Base-by-base conservation (phyloP, 495 filamentous ascomycete species). In the Hypoxylon fuscum region DNA sequence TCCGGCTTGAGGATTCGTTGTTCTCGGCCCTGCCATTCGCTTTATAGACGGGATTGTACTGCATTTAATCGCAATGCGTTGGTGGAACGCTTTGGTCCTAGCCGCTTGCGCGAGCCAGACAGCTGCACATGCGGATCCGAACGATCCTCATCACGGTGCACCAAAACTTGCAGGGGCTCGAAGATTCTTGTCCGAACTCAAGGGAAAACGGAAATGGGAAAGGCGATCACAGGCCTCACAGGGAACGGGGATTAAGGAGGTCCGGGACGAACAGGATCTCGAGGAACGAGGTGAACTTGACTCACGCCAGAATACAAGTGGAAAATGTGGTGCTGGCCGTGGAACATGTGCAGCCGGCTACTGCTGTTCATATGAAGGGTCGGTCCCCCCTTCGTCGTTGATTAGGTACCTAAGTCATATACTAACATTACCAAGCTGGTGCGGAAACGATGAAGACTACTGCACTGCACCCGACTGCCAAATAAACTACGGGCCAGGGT, bases 391-490 rank as follows among this genome's bases (percentile, higher is more conserved):
- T 42, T 45, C 25, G 5, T 17, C 31, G 12, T 31, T 15, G 2
- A 27, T 17, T n/a, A n/a, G n/a, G 14, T 11, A 35, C 40, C 21
- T 15, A 35, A 4, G 31, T 44, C 18, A 21, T 32, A 4, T 55
- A 76, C 79, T 73, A 80, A 83, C 68, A 31, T 20, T 10, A 25
- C 10, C n/a, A 31, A 84, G 81, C 2, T 84, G 73, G 72, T 92
- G 89, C 64, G 90, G 90, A 8, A 79, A 69, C 8, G 81, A 81
- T 2, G 70, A 62, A 52, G 83, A 81, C 9, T 89, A 90, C 68
- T 93, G 90, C 69, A 68, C 70, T 14, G 83, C 88, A 25, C 90
- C 90, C 2, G 86, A 88, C 54, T 93, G 90, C 66, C 87, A 87
- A 59, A 76, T 89, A 27, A 79, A 85, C 56, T 93, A 84, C 60